phyloP scores from a whole-genome alignment of 805 yeast genomes.

The Pichia kluyveri region DNA sequence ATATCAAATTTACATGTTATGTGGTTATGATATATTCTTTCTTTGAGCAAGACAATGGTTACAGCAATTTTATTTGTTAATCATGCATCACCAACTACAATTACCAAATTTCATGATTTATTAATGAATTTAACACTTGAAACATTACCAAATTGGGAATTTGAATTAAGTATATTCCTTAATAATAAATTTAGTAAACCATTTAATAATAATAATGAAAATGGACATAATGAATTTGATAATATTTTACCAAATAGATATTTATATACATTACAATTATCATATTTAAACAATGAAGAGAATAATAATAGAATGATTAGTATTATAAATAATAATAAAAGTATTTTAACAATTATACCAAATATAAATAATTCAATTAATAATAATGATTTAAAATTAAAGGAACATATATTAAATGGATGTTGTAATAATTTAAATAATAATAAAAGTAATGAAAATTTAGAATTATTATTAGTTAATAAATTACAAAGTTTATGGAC shows the following conservation, averaged over 20 bases:
- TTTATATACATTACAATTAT: slow-evolving; percentile 41
- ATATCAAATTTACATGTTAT: neutral
- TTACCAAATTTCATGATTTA: slow-evolving; percentile 61
- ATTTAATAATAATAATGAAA: slow-evolving; percentile 16
- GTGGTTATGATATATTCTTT: neutral
- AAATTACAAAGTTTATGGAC: slow-evolving; percentile 66
- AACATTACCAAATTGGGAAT: slow-evolving; percentile 55
- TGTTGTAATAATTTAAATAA: slow-evolving; percentile 40
- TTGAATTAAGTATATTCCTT: slow-evolving; percentile 58
- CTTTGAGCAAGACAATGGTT: slow-evolving; percentile 16
- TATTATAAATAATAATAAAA: slow-evolving; percentile 36
- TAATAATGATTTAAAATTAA: slow-evolving; percentile 3
- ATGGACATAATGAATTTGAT: too few relatives aligned
- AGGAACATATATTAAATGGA: slow-evolving; percentile 27
- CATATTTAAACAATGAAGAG: slow-evolving; percentile 30
- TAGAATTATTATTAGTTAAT: slow-evolving; percentile 44
- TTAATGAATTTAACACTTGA: slow-evolving; percentile 60
- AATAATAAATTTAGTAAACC: slow-evolving; percentile 50
- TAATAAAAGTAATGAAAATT: slow-evolving; percentile 32
- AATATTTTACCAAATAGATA: slow-evolving; percentile 28
- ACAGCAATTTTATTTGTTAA: slow-evolving; percentile 33
- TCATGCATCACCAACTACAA: slow-evolving; percentile 48
- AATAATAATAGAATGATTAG: slow-evolving; percentile 34
- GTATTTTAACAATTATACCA: slow-evolving; percentile 25
- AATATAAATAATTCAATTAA: slow-evolving; percentile 1